Evolutionary conservation across 768 basidiomycete species (phyloP).

Genomic region (Psilocybe azurescens): DNA sequence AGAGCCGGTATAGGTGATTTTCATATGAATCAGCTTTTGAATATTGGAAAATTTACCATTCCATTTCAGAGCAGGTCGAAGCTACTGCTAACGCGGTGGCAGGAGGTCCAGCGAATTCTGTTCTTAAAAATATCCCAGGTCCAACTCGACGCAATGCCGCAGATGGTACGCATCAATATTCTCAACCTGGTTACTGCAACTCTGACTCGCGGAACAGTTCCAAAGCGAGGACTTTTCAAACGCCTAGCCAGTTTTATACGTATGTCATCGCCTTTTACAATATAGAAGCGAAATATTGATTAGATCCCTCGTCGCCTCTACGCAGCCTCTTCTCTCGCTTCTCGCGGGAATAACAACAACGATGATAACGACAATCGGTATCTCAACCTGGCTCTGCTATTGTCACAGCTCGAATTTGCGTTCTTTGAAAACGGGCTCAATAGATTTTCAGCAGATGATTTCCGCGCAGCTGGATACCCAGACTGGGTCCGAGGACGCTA

Average conservation of each 20-base stretch:
- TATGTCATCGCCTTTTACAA: neutral
- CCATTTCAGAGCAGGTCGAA: neutral
- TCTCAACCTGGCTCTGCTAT: conserved; percentile 52
- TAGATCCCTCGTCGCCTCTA: neutral
- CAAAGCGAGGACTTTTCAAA: neutral
- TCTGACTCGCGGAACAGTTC: no score
- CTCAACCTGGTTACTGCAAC: no score
- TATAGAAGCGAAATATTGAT: neutral
- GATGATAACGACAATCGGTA: conserved; percentile 24
- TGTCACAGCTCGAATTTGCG: conserved; percentile 51
- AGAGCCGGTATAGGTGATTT: neutral
- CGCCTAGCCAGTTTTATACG: neutral
- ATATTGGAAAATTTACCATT: neutral
- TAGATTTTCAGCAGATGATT: conserved; percentile 50
- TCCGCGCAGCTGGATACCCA: conserved; percentile 51
- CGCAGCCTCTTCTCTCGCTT: neutral
- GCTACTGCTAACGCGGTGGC: neutral
- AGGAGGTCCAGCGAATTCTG: neutral
- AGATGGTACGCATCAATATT: no score
- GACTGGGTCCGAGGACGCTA: conserved; percentile 55
- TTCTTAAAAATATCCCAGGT: neutral
- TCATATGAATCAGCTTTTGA: no score
- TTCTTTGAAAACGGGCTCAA: conserved; percentile 51
- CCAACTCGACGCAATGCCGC: neutral
- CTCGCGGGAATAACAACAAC: neutral